Evolutionary conservation across 306 rosid genomes (phyloP).

Genomic region (Acacia acuminata): DNA sequence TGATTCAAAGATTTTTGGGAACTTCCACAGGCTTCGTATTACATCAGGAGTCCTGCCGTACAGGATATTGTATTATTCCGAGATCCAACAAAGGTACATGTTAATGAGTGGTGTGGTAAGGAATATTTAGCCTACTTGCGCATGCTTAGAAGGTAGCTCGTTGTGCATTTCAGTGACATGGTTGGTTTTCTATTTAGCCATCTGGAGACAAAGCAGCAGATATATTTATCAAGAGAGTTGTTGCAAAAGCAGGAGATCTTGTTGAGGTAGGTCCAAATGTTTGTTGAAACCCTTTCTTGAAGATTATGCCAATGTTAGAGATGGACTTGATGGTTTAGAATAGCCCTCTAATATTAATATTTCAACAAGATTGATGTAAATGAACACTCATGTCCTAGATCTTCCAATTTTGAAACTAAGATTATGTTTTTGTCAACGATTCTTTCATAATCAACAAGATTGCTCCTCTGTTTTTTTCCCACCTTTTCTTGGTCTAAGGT

Average conservation of each 20-base stretch:
- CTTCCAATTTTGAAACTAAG: background rate
- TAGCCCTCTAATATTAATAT: slow-evolving; percentile 14
- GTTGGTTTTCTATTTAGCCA: slow-evolving; percentile 50
- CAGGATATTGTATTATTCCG: slow-evolving; percentile 70
- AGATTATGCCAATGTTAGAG: background rate
- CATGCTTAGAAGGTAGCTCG: slow-evolving; percentile 2
- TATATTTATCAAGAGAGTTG: slow-evolving; percentile 83
- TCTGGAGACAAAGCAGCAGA: slow-evolving; percentile 43
- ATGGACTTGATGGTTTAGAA: slow-evolving; percentile 6
- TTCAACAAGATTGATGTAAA: slow-evolving; percentile 2
- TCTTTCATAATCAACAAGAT: background rate
- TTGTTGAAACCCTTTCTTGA: background rate
- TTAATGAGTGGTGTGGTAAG: slow-evolving; percentile 1
- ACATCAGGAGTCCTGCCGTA: slow-evolving; percentile 66
- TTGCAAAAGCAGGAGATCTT: slow-evolving; percentile 80
- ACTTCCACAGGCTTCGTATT: slow-evolving; percentile 70
- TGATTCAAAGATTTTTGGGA: background rate
- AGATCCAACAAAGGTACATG: slow-evolving; percentile 80
- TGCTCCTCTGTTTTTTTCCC: background rate
- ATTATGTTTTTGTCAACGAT: background rate
- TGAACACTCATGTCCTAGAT: background rate
- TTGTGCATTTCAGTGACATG: slow-evolving; percentile 25
- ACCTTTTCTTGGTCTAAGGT: background rate
- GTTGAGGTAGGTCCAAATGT: slow-evolving; percentile 77
- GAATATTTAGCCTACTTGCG: slow-evolving; percentile 23